Percentiles rank a stretch among this genome's conserved stretches.
phyloP scores from a whole-genome alignment of 805 yeast species.

The Kuraishia hungarica region DNA sequence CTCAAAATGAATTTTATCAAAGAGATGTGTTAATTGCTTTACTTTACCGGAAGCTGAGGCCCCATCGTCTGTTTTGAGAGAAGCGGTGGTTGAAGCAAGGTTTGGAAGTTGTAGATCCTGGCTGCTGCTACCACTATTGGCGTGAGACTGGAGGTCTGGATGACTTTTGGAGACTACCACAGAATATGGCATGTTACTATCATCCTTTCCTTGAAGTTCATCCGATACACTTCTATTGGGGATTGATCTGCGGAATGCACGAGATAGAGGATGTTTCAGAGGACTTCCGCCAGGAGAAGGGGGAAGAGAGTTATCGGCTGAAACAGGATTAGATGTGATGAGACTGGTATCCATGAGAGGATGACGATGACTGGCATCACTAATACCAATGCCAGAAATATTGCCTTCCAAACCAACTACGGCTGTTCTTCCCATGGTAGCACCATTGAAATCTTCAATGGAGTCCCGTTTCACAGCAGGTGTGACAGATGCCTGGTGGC shows the following conservation, averaged over 20 bases:
- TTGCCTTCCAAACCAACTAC: neutral
- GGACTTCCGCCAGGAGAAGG: neutral
- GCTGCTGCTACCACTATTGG: neutral
- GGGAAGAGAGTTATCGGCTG: neutral
- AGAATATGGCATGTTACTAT: neutral
- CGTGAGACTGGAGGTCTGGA: neutral
- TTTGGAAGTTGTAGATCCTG: neutral
- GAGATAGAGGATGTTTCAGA: neutral
- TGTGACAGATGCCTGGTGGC: neutral
- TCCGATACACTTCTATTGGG: neutral
- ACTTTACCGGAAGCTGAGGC: constrained; percentile 33
- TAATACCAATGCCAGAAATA: neutral
- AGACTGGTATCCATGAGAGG: neutral
- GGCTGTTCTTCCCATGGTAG: neutral
- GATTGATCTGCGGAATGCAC: neutral
- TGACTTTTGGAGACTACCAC: constrained; percentile 1
- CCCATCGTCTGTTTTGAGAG: neutral
- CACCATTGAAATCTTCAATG: neutral
- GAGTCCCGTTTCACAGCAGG: neutral
- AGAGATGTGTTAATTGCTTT: constrained; percentile 54
- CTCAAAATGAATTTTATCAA: constrained; percentile 71
- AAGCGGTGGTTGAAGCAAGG: neutral
- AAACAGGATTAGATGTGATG: neutral
- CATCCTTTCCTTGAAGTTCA: neutral
- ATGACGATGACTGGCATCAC: neutral